phyloP scores from a whole-genome alignment of 345 rosid genomes.

The Eucalyptus sp. region DNA sequence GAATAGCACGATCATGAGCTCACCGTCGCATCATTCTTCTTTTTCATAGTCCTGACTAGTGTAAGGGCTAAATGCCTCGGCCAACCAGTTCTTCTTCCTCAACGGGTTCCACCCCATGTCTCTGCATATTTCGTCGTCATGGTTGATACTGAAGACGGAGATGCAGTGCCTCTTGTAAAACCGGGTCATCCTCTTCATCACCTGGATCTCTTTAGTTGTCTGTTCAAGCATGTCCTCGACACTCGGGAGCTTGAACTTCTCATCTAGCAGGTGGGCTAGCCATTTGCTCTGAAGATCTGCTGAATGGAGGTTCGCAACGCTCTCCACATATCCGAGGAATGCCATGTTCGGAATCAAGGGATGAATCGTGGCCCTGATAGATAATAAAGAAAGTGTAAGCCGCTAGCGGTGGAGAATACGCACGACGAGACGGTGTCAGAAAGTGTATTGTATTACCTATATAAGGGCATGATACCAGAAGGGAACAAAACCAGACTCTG shows the following conservation, averaged over 20 bases:
- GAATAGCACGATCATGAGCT: background rate
- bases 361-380: slow-evolving; percentile 33
- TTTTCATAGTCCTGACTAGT: slow-evolving; percentile 17
- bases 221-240: slow-evolving; percentile 25
- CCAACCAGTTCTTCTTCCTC: slow-evolving; percentile 32
- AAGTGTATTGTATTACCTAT: slow-evolving; percentile 16
- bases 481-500: slow-evolving; percentile 11
- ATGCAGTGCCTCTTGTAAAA: slow-evolving; percentile 36
- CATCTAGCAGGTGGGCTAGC: slow-evolving; percentile 30
- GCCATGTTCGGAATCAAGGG: slow-evolving; percentile 58
- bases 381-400: background rate
- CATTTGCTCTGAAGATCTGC: slow-evolving; percentile 44
- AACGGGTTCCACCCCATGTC: slow-evolving; percentile 39
- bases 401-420: background rate
- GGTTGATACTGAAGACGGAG: slow-evolving; percentile 33
- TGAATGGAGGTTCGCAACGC: slow-evolving; percentile 30
- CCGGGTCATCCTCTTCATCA: slow-evolving; percentile 32
- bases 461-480: slow-evolving; percentile 37
- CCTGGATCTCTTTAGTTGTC: slow-evolving; percentile 13
- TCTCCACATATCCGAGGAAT: slow-evolving; percentile 48
- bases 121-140: slow-evolving; percentile 31
- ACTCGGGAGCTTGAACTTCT: slow-evolving; percentile 20
- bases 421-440: background rate
- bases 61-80: slow-evolving; percentile 32
- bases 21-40: background rate